phyloP scores from a whole-genome alignment of 108 stramenopile genomes.

The Aurantiochytrium sp. region DNA sequence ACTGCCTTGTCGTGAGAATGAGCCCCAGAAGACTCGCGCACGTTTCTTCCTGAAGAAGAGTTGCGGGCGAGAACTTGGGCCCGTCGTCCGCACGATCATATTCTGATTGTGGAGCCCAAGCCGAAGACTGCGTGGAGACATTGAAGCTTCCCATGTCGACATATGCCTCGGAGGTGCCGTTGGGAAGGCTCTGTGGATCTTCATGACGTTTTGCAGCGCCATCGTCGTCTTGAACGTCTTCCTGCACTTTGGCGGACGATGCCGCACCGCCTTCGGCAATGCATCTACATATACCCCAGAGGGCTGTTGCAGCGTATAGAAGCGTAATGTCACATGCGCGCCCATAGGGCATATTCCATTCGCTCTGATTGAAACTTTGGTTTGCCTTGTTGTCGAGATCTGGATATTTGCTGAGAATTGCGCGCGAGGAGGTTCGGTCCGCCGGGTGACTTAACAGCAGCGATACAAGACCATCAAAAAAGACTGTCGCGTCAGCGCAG shows the following conservation, averaged over 20 bases:
- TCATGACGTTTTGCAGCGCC: too few relatives aligned
- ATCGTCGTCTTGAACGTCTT: too few relatives aligned
- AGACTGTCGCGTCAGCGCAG: background rate
- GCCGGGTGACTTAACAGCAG: background rate
- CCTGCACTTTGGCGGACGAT: background rate
- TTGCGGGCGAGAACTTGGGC: background rate
- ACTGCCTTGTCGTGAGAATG: background rate
- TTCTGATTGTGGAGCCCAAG: background rate
- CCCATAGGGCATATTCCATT: background rate
- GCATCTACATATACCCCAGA: background rate
- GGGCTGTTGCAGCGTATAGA: background rate
- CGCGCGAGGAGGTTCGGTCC: background rate
- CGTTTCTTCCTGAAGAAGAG: background rate
- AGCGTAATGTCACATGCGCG: background rate
- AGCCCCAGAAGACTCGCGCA: background rate
- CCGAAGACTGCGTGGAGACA: background rate
- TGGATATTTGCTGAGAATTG: background rate
- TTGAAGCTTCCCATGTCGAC: background rate
- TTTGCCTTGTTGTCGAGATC: background rate
- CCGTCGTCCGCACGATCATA: background rate
- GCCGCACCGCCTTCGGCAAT: background rate
- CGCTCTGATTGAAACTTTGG: background rate
- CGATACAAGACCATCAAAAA: background rate
- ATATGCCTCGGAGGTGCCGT: background rate
- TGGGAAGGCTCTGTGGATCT: background rate